Evolutionary conservation across 2,329 filamentous ascomycete genomes (phyloP).

Genomic region (Hymenotorrendiella dingleyae): DNA sequence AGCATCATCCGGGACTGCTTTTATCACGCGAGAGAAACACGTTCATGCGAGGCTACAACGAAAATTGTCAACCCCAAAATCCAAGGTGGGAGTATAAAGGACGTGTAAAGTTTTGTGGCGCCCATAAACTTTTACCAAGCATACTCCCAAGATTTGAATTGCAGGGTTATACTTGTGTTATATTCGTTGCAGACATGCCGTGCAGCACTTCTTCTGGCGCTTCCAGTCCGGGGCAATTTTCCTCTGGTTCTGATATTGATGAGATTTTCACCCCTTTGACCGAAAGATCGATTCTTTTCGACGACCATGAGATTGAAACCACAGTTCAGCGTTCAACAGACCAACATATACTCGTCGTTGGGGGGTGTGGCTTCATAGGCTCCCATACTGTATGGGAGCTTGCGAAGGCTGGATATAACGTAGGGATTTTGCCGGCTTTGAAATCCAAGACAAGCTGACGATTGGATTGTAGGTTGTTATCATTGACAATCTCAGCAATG

Average conservation of each 20-base stretch:
- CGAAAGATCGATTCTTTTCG: conserved; percentile 21
- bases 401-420: conserved; percentile 41
- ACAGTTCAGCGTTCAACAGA: conserved; percentile 12
- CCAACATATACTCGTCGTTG: conserved; percentile 36
- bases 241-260: conserved; percentile 16
- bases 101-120: conserved; percentile 12
- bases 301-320: conserved; percentile 17
- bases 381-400: conserved; percentile 44
- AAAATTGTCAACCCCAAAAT: conserved; percentile 5
- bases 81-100: conserved; percentile 17
- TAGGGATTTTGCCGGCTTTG: conserved; percentile 4
- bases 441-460: background rate
- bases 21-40: conserved; percentile 18
- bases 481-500: conserved; percentile 34
- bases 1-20: conserved; percentile 14
- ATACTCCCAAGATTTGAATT: conserved; percentile 10
- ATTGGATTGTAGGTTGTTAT: conserved; percentile 31
- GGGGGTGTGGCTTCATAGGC: conserved; percentile 43
- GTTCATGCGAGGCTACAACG: conserved; percentile 16
- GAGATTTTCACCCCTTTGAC: conserved; percentile 21
- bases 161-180: conserved; percentile 4
- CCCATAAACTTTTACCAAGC: conserved; percentile 8
- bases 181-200: conserved; percentile 12
- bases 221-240: conserved; percentile 16
- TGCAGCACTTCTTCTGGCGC: conserved; percentile 19